Base-by-base conservation (phyloP, 495 filamentous ascomycete genomes). In the Parachaetomium inaequale region DNA sequence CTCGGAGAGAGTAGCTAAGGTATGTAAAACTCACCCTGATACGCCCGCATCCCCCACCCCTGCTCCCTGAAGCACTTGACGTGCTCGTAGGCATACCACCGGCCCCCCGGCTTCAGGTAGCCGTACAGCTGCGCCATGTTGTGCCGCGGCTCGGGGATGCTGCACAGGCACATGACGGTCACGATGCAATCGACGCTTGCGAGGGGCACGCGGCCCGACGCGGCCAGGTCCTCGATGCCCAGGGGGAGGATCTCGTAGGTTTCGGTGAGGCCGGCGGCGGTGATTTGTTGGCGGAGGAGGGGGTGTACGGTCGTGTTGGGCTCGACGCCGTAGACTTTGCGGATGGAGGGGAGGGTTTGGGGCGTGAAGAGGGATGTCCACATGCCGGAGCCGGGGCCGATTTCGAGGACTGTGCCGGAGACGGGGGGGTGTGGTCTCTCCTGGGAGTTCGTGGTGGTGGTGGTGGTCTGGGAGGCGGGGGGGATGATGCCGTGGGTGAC, bases 41-140 rank as follows among this genome's bases (percentile, higher is more conserved):
- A 72, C 47, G 72, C 68, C 56, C 73, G 68, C 76, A 87, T 81
- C 19, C 72, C 70, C 68, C 68, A 73, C 43, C 74, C 69, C 67
- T 79, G 75, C 60, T 79, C 68, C 60, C 75, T 74, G 25, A 45
- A 65, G 50, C 51, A 62, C 53, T 78, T 75, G 36, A 92, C 86
- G 75, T 93, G 89, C 77, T 93, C 89, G 46, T 83, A 87, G 14
- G 90, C 78, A 46, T 90, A 82, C 82, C 89, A 80, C 45, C 78
- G 69, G 0, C 89, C 89, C 11, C 88, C 89, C 0, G 86, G 84
- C 67, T 82, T 85, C 23, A 93, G 71, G 61, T 86, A 75, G 4
- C 65, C 58, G 73, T 90, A 92, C 57, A 92, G 66, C 54, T 83
- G 81, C 15, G 64, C 68, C 17, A 82, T 81, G 47, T 87, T 84